Base-by-base conservation (phyloP, 768 basidiomycete species). In the Russula vinacea region DNA sequence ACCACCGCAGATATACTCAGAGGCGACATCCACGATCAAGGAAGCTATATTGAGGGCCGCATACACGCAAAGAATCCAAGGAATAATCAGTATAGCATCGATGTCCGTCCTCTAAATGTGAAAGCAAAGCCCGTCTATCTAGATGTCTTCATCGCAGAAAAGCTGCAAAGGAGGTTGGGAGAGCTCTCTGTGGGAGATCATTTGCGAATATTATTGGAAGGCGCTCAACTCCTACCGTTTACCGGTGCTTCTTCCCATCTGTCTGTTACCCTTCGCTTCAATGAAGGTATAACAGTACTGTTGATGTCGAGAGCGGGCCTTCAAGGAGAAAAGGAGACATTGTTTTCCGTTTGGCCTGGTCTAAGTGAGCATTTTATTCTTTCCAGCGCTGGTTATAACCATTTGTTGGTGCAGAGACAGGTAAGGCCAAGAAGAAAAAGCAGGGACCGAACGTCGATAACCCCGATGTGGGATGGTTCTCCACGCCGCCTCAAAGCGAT, bases 11-110 rank as follows among this genome's bases (percentile, higher is more conserved):
- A 65, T 45, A 56, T 65, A 37, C 5, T 51, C 13, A 17, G 2
- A 0, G 58, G 60, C 19, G 64, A 65, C 24, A 29, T 61, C 24
- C 26, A 61, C 33, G 2, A n/a, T 17, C 55, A 59, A 5, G 64
- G 64, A 22, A 32, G 54, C n/a, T 65, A n/a, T 26, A 11, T 65
- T 14, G 64, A 52, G 6, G 64, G 64, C 39, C 58, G 55, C 19
- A 45, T 65, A 29, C 33, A 52, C 33, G 44, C 50, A 10, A 52
- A 3, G 14, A 56, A 57, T 47, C 40, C 54, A 49, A 3, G 11
- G 40, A 56, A 53, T 9, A 42, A 61, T 22, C 55, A 52, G 42
- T 65, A 56, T 59, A 52, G 50, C 29, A 0, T 65, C 13, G 64
- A 65, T 32, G 19, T 65, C 54, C 59, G 64, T 33, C 53, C 29